Conservation (phyloP, 441 rosid genomes). For the Rhodomyrtus psidioides region DNA sequence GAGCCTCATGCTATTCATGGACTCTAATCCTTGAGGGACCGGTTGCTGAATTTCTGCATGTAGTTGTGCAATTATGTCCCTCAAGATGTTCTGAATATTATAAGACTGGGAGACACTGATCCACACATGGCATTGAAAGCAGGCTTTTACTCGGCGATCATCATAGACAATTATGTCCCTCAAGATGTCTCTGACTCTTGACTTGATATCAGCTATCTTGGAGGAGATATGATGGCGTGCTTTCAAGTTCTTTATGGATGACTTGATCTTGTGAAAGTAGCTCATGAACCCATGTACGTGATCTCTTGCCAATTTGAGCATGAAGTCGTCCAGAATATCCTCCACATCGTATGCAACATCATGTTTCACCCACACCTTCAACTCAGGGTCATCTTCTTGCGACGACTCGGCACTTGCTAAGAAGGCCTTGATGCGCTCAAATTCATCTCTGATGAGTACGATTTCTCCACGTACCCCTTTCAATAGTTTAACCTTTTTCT, state of each 20-base stretch:
- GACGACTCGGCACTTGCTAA: neutral
- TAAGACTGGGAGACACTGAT: neutral
- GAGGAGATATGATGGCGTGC: neutral
- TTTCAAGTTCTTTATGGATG: neutral
- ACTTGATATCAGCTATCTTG: neutral
- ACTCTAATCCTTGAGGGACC: neutral
- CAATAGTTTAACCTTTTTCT: neutral
- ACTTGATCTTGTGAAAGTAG: neutral
- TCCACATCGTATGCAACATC: neutral
- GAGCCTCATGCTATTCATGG: rapidly evolving
- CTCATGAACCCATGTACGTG: rapidly evolving
- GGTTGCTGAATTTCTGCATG: neutral
- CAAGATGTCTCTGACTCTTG: rapidly evolving
- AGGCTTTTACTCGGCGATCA: neutral
- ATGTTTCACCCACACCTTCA: neutral
- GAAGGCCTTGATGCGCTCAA: neutral
- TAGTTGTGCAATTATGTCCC: neutral
- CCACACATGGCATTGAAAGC: neutral
- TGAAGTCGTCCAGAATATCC: neutral
- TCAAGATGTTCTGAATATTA: rapidly evolving
- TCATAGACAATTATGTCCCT: rapidly evolving
- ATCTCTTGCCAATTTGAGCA: neutral
- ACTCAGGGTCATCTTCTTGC: neutral
- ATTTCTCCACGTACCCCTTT: neutral
- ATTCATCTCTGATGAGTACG: neutral